Evolutionary conservation across 2,329 filamentous ascomycete genomes (phyloP), one percentile per base, ranked within the genome.

Genomic region (Monosporascus sp.): DNA sequence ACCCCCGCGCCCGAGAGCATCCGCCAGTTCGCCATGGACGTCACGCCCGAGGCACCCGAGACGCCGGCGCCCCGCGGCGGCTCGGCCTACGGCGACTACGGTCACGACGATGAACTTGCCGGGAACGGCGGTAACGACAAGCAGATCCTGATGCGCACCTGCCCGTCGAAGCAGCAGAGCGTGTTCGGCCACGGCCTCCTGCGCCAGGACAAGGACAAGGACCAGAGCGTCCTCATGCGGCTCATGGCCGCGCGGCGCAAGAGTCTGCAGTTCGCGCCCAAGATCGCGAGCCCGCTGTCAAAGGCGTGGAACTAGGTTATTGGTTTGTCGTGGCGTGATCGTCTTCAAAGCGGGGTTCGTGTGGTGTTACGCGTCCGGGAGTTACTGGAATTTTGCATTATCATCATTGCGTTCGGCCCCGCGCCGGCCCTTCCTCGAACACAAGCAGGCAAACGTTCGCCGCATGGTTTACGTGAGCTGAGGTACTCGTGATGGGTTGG

Each of bases 241-340:
- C 73, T 92, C 56, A 83, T 89, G 77, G 84, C 86, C 11, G 88
- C 87, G 1, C 78, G 88, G 56, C 79, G 89, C 56, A 91, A 90
- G 80, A 93, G 87, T 65, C 68, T 91, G 69, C 87, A 90, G 65
- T 91, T 86, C 73, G 87, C 87, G 34, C 89, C 88, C 31, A 87
- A 88, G 71, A 74, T 90, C 54, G 85, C 81, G 19, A 92, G 88
- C 68, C 89, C 88, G 2, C 72, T 92, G 61, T 79, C 83, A 26
- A 82, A 76, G 63, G 73, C 77, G 26, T 84, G 81, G 81, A 70
- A 70, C 22, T 68, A 63, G 53, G 11, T 34, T 34, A 34, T 34
- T 34, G 11, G 31, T 27, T 27, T 27, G 31, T 14, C 9, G 11
- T 34, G 31, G 9, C 11, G 14, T 14, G 9, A 34, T 34, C 5